Percentiles rank a stretch among this genome's conserved stretches.
Evolutionary conservation across 805 yeast genomes (phyloP).

Genomic region (Metschnikowia rubicola): DNA sequence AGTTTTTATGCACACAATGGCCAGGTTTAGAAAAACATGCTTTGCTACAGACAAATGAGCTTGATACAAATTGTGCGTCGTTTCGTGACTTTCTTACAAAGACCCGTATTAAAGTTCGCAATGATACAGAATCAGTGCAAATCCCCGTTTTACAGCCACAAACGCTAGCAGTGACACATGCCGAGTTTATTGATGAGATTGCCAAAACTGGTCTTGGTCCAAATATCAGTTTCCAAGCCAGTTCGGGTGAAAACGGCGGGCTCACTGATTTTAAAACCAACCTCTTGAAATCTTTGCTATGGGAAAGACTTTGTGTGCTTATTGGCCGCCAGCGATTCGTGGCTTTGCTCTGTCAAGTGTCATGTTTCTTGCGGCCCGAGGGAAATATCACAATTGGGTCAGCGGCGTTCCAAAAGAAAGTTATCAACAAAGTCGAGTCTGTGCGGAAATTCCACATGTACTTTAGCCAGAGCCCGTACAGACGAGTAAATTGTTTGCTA

Average conservation of each 20-base stretch:
- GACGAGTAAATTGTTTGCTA: neutral
- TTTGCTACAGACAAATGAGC: neutral
- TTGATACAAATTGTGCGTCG: neutral
- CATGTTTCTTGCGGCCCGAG: neutral
- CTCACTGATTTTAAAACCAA: slow-evolving; percentile 30
- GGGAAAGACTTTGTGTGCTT: slow-evolving; percentile 40
- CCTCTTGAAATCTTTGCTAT: slow-evolving; percentile 39
- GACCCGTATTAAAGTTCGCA: neutral
- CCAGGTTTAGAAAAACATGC: neutral
- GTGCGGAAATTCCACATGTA: slow-evolving; percentile 7
- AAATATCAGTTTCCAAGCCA: neutral
- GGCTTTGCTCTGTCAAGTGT: slow-evolving; percentile 19
- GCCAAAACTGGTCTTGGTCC: neutral
- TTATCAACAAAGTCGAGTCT: neutral
- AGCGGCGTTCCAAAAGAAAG: neutral
- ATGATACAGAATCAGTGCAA: neutral
- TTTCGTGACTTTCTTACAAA: slow-evolving; percentile 1
- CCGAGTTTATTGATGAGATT: slow-evolving; percentile 1
- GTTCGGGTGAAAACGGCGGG: neutral
- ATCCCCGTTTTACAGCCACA: neutral
- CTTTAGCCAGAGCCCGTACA: neutral
- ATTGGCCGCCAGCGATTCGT: slow-evolving; percentile 42
- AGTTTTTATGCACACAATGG: neutral
- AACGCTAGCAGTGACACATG: neutral
- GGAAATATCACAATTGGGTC: neutral